Evolutionary conservation across 2,329 filamentous ascomycete species (phyloP), one percentile per base, ranked within the genome.

Genomic region (Aspergillus alliaceus): DNA sequence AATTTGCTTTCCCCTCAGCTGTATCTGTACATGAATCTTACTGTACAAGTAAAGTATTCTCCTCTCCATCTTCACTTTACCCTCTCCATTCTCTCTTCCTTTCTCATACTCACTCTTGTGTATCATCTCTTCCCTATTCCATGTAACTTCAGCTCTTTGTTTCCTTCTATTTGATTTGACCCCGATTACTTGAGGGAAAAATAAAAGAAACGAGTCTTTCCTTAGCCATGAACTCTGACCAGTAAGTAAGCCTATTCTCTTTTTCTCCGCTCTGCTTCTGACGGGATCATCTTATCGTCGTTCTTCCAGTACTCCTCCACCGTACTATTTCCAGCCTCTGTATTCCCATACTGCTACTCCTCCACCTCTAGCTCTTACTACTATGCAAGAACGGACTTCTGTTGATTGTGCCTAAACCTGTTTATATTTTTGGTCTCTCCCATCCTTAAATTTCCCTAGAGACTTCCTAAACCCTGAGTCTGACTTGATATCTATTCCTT

Each of bases 341-440:
- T 61, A 60, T 59, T 53, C 56, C 55, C 52, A 51, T 49, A 35
- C 53, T 54, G 34, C 44, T 50, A 35, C 42, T 40, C 12, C 34
- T 32, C 24, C 34, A 14, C 31, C 32, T 40, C 15, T 5, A 20
- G 44, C 48, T 56, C 31, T 37, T 42, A 58, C 53, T 59, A 56
- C 53, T 59, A 56, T 63, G 54, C 63, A 57, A 40, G 59, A 56
- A 60, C 56, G 54, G 58, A 57, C 60, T 54, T 63, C 60, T 34
- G 58, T 56, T 63, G 56, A 64, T 51, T 65, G 62, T 65, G 58
- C 62, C 62, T 61, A 64, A 64, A 52, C 60, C 63, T 65, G 60
- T 63, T 65, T 60, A 64, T 65, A 64, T 44, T 39, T 51, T 50
- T 51, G 42, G 40, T 54, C n/a, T 34, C 31, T 24, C 24, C 4